Evolutionary conservation across 805 yeast genomes (phyloP), one percentile per base, ranked within the genome.

Genomic region (Blastobotrys robertii): DNA sequence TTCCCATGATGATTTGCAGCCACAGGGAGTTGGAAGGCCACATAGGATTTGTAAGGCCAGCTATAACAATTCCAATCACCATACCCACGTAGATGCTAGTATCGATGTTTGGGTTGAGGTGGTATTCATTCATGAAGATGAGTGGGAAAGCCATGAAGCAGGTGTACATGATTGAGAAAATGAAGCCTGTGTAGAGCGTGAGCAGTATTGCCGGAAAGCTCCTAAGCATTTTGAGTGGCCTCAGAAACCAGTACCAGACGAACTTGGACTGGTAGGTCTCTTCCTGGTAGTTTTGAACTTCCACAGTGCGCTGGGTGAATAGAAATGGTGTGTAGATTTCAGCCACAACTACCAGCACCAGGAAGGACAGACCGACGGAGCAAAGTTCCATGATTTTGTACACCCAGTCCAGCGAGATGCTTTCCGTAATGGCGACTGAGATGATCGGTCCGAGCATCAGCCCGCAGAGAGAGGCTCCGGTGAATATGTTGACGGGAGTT

Each of bases 281-380:
- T 70, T 71, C 1, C 69, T 64, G 9, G 46, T 46, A 25, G 49
- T 51, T 12, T 94, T 76, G 49, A 84, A 56, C 54, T 64, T 70
- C 45, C 62, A 64, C 15, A 95, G 94, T 59, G 80, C 75, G 41
- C 58, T 70, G 55, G 77, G 25, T 79, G 47, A 84, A 66, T 43
- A 86, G 78, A 7, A 79, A 85, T 7, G 95, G 95, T 3, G 92
- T 84, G 62, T 80, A 77, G 0, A 84, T 85, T 62, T 85, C 95
- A 4, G 72, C 81, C 44, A 67, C 74, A 49, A 67, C 48, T 4
- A 55, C 60, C n/a, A 65, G 72, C 4, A 79, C 66, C 54, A 64
- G 65, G 44, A 61, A 59, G 45, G 77, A 65, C 48, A 77, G 63
- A 1, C 73, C 69, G 3, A 78, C 84, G 46, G 80, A 72, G 54